Evolutionary conservation across 1,284 basidiomycete genomes (phyloP), one percentile per base, ranked within the genome.

Genomic region (Cutaneotrichosporon mucoides): DNA sequence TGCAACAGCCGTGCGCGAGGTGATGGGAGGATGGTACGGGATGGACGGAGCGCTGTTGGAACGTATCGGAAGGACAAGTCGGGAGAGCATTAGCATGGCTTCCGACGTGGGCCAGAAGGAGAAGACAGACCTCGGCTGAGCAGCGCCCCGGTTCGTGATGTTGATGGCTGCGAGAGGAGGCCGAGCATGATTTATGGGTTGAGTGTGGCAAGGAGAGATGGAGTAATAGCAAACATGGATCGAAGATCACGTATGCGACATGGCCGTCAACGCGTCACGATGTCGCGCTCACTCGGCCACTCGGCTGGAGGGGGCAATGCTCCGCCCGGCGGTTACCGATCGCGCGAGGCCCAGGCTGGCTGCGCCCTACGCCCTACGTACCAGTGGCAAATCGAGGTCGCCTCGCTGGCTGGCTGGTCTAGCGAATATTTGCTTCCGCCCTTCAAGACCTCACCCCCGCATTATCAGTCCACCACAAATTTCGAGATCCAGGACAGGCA

Each of bases 91-190:
- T 24, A 24, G 24, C 24, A 24, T 24, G 24, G 24, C 24, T 24
- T 24, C 24, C 24, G 24, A 24, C 24, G 24, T 36, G 34, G n/a
- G n/a, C n/a, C 36, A 59, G 55, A 38, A 16, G 45, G 16, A 12
- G 34, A 4, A 36, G 46, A 16, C 33, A 13, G 49, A 72, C 71
- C 65, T 40, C 63, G 53, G 2, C 70, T 66, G 15, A 71, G 59
- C 0, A 66, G 53, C 5, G 71, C 68, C 24, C 69, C 71, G 38
- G 68, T 61, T 37, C 67, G 62, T 33, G 68, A 72, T 37, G 71
- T 71, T 7, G 64, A 62, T 5, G 73, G 71, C 48, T 67, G 68
- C 1, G 68, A 68, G 38, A 74, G 67, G 33, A 72, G 61, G 35
- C 64, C 64, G 47, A 55, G 49, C 61, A 63, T 63, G 38, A 52